phyloP scores from a whole-genome alignment of 202 grass and related monocot genomes.

The Schoenoplectus tabernaemontani region DNA sequence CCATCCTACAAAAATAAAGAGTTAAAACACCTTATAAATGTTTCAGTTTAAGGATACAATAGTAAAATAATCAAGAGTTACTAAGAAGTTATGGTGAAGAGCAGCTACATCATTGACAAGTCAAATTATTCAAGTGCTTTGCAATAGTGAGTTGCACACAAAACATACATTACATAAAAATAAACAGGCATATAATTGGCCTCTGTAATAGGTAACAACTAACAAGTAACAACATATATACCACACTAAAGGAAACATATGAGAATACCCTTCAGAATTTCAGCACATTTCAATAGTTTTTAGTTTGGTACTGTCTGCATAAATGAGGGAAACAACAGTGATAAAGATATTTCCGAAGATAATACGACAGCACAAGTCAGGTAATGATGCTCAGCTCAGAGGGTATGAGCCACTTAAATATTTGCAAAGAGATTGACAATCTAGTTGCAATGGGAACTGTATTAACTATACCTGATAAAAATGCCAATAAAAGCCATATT shows the following conservation, averaged over 20 bases:
- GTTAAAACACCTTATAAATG: slow-evolving; percentile 1
- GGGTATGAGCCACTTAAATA: not conserved
- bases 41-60: not conserved
- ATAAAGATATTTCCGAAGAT: not conserved
- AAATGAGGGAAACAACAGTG: not conserved
- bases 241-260: not conserved
- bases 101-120: not conserved
- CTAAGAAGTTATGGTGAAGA: not conserved
- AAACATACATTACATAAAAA: too few relatives aligned
- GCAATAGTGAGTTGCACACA: not conserved
- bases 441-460: not conserved
- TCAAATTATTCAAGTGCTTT: not conserved
- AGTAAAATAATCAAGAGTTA: not conserved
- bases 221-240: not conserved
- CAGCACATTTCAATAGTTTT: not conserved
- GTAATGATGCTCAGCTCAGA: not conserved
- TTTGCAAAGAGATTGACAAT: not conserved
- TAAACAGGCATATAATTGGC: not conserved
- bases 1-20: slow-evolving; percentile 54
- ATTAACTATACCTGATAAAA: slow-evolving; percentile 81
- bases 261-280: not conserved
- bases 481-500: slow-evolving; percentile 99
- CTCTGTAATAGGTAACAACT: not conserved
- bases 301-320: not conserved
- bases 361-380: not conserved